Conservation (phyloP, 305 asterid species). For the Ajuga reptans region DNA sequence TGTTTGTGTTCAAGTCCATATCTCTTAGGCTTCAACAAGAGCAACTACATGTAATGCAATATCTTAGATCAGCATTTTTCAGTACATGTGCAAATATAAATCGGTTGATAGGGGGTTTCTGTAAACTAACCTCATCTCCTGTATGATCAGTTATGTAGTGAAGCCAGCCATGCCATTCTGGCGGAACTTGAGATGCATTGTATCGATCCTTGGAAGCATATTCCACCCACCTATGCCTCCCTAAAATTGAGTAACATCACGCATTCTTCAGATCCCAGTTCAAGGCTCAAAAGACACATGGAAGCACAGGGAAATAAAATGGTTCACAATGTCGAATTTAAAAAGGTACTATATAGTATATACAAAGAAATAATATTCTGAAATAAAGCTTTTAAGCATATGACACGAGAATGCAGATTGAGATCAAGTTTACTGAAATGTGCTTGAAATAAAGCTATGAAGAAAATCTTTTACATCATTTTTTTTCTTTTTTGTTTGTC, state of each 20-base stretch:
- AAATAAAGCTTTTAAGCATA: background rate
- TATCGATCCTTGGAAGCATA: slow-evolving; percentile 88
- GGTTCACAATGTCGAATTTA: too few species aligned
- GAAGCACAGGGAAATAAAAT: background rate
- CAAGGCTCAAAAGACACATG: slow-evolving; percentile 4
- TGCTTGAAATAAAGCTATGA: background rate
- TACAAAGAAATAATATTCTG: background rate
- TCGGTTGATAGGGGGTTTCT: background rate
- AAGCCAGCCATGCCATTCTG: slow-evolving; percentile 99
- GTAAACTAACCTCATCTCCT: slow-evolving; percentile 71
- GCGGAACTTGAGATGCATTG: slow-evolving; percentile 95
- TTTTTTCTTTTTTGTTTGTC: too few species aligned
- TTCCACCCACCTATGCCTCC: slow-evolving; percentile 99
- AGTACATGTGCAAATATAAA: background rate
- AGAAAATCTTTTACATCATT: background rate
- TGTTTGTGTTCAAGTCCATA: slow-evolving; percentile 87
- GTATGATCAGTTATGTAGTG: slow-evolving; percentile 89
- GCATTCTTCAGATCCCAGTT: background rate
- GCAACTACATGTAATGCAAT: slow-evolving; percentile 45
- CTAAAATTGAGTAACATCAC: slow-evolving; percentile 28
- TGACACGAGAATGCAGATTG: background rate
- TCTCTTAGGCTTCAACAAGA: slow-evolving; percentile 79
- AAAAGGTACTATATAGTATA: background rate
- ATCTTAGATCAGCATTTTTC: slow-evolving; percentile 23
- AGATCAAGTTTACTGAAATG: background rate